phyloP scores from a whole-genome alignment of 371 early-diverging fungal genomes.

The Globomyces sp. region DNA sequence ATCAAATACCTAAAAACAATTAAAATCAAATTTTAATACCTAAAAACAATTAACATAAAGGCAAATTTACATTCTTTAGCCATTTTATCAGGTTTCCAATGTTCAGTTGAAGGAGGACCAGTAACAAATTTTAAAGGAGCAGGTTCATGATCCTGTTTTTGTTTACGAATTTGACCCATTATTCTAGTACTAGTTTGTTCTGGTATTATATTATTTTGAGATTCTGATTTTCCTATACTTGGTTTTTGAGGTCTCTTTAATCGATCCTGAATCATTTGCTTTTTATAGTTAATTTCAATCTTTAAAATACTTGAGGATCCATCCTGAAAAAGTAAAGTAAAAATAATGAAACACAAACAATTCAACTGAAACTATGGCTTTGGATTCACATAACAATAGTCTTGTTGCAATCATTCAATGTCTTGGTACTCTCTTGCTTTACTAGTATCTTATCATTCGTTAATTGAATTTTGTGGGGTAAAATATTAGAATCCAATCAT shows the following conservation, averaged over 20 bases:
- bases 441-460: neutral
- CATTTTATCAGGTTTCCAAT: conserved; percentile 12
- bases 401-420: neutral
- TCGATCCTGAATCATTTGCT: conserved; percentile 14
- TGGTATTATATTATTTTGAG: neutral
- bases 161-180: neutral
- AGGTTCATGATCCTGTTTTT: neutral
- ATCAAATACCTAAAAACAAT: no score
- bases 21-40: no score
- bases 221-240: conserved; percentile 7
- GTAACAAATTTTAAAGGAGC: conserved; percentile 8
- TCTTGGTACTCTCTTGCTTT: neutral
- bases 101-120: conserved; percentile 9
- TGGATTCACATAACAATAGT: neutral
- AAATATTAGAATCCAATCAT: neutral
- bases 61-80: neutral
- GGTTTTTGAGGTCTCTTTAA: conserved; percentile 10
- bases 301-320: conserved; percentile 9
- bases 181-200: neutral
- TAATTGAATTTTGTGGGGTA: neutral
- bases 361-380: no score
- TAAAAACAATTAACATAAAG: no score
- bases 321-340: neutral
- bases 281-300: neutral
- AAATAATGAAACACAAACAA: neutral